These are phyloP conservation scores for Mallotus nudiflorus DNA, from an alignment of 345 rosid species.

Conservation along the genomic window DNA sequence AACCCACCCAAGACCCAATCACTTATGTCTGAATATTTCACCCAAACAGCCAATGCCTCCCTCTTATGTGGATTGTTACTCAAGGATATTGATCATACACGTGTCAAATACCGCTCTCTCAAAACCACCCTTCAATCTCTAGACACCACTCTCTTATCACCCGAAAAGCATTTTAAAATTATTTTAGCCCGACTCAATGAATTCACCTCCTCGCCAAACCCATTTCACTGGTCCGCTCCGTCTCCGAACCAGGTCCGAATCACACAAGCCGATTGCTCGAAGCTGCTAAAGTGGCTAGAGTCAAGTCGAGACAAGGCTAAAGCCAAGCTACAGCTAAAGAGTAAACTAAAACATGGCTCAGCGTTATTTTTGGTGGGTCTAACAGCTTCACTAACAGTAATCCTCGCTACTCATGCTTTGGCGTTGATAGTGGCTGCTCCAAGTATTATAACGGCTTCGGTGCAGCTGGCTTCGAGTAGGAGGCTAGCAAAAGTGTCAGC, in stretches of 20 bases:
- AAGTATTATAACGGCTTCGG: conserved; percentile 34
- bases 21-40: conserved; percentile 53
- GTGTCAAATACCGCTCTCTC: conserved; percentile 37
- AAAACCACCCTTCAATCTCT: conserved; percentile 28
- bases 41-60: conserved; percentile 62
- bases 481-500: conserved; percentile 40
- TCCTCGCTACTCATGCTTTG: conserved; percentile 67
- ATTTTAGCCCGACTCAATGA: conserved; percentile 26
- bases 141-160: not conserved
- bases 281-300: conserved; percentile 54
- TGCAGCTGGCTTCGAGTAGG: conserved; percentile 37
- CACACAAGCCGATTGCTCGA: conserved; percentile 39
- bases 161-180: not conserved
- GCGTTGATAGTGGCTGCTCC: conserved; percentile 71
- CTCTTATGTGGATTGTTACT: conserved; percentile 51
- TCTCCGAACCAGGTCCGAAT: conserved; percentile 34
- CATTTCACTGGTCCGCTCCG: conserved; percentile 31
- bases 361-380: conserved; percentile 58
- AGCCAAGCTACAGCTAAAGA: conserved; percentile 40
- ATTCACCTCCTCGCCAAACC: conserved; percentile 32
- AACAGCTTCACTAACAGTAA: conserved; percentile 56
- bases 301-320: conserved; percentile 49
- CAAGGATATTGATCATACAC: conserved; percentile 48
- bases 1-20: conserved; percentile 27
- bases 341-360: conserved; percentile 48